A percentile compares a stretch with the other conserved stretches of the same genome.
These are phyloP conservation scores for Alternaria conjuncta DNA, from an alignment of 2,329 filamentous ascomycete genomes.

Conservation along the genomic window DNA sequence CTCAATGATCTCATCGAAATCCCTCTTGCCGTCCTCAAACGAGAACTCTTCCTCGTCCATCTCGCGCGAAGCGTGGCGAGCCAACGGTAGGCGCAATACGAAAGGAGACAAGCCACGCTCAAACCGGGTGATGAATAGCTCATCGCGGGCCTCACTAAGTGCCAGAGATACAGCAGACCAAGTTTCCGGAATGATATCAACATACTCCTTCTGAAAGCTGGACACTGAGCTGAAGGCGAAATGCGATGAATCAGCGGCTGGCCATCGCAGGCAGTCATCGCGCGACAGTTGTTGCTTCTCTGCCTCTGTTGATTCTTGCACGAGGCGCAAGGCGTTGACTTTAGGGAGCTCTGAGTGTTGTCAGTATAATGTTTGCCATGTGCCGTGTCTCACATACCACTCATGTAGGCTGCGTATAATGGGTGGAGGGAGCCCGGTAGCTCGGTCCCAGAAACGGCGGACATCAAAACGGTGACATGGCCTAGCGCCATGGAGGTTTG, in stretches of 20 bases:
- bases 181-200: constrained; percentile 80
- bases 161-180: constrained; percentile 91
- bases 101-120: constrained; percentile 79
- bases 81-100: constrained; percentile 83
- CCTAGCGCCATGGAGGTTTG: constrained; percentile 46
- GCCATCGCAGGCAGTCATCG: constrained; percentile 50
- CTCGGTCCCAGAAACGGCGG: constrained; percentile 42
- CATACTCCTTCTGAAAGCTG: constrained; percentile 77
- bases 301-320: constrained; percentile 62
- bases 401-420: constrained; percentile 49
- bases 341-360: constrained; percentile 68
- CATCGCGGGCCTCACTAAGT: constrained; percentile 79
- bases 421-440: constrained; percentile 46
- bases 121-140: constrained; percentile 88
- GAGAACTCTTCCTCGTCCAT: constrained; percentile 81
- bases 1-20: constrained; percentile 82
- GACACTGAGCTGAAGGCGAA: constrained; percentile 48
- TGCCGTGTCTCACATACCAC: constrained; percentile 28
- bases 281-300: constrained; percentile 53
- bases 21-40: constrained; percentile 78
- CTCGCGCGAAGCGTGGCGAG: constrained; percentile 80
- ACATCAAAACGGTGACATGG: constrained; percentile 49
- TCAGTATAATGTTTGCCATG: constrained; percentile 3
- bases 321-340: constrained; percentile 71
- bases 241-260: constrained; percentile 40